Percentiles rank a stretch among this genome's conserved stretches.
These are phyloP conservation scores for Penicillium sp. DNA, from an alignment of 2,329 filamentous ascomycete genomes.

Conservation along the genomic window DNA sequence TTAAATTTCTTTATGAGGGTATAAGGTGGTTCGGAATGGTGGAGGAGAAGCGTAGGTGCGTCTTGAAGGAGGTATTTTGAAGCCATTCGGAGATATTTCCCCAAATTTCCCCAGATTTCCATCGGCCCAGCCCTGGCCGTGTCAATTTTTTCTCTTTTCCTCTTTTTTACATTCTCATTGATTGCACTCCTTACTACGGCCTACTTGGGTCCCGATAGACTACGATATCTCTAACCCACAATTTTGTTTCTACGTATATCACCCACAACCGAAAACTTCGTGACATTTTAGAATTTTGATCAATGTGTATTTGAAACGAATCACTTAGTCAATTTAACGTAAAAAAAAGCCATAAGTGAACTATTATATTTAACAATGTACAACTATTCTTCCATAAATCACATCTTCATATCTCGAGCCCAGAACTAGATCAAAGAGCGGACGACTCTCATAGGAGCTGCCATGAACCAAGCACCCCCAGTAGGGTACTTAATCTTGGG, in stretches of 20 bases:
- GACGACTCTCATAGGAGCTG: slow-evolving; percentile 19
- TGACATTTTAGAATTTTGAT: neutral
- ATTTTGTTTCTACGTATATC: neutral
- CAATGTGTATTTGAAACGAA: neutral
- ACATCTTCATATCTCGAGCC: neutral
- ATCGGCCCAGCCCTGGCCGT: too few species aligned
- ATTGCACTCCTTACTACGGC: too few species aligned
- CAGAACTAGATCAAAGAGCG: slow-evolving; percentile 16
- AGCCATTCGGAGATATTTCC: too few species aligned
- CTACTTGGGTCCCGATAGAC: too few species aligned
- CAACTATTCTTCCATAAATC: neutral
- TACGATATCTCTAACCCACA: too few species aligned
- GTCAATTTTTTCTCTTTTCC: too few species aligned
- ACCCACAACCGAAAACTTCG: neutral
- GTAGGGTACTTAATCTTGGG: slow-evolving; percentile 23
- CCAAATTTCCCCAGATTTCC: too few species aligned
- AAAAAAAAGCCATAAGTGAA: neutral
- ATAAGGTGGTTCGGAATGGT: too few species aligned
- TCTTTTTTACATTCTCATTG: too few species aligned
- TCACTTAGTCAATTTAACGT: neutral
- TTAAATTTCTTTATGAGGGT: too few species aligned
- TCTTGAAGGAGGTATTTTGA: too few species aligned
- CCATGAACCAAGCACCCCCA: slow-evolving; percentile 22
- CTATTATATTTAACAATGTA: neutral
- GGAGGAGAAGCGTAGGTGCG: too few species aligned